Evolutionary conservation across 2,329 filamentous ascomycete species (phyloP), one percentile per base, ranked within the genome.

Genomic region (Rhinocladiella similis): DNA sequence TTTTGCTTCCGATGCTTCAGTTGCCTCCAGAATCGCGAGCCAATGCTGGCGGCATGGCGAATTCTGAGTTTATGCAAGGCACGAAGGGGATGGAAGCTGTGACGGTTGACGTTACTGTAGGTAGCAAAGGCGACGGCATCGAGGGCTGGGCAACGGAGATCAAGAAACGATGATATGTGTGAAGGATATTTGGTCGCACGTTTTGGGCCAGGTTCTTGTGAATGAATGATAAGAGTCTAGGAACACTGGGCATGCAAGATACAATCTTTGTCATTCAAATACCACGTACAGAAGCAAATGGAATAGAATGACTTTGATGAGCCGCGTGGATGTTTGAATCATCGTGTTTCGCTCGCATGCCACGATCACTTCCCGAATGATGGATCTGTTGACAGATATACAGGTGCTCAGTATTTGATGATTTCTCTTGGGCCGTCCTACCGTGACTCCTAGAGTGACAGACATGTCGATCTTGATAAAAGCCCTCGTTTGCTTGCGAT

Each of bases 11-110:
- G 0, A 95, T 97, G 91, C 79, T 99, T 38, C 91, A 97, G 72
- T 78, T 99, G 20, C 76, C 91, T 39, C 94, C 94, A 0, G 90
- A 93, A 58, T 89, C 90, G 73, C 82, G 94, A 39, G 94, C 94
- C 10, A 99, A 97, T 70, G 94, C 94, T 1, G 94, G 94, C 35
- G 94, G 94, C 5, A 97, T 97, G 94, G 87, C 89, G 3, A 87
- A 88, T 5, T 91, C 96, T 66, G 71, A 78, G 5, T 97, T 93
- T 83, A 74, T 97, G 64, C 85, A 89, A 59, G 89, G 91, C 63
- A 92, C 92, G 2, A 87, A 88, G 33, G 93, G 92, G 6, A 97
- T 99, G 92, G 87, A 92, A 66, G 83, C 82, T 10, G 75, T 93
- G 54, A 86, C 83, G 70, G 81, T 97, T 59, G 84, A 88, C 14